A percentile compares a stretch with the other conserved stretches of the same genome.
phyloP scores from a whole-genome alignment of 768 basidiomycete genomes.

The Lentinula guzmanii region DNA sequence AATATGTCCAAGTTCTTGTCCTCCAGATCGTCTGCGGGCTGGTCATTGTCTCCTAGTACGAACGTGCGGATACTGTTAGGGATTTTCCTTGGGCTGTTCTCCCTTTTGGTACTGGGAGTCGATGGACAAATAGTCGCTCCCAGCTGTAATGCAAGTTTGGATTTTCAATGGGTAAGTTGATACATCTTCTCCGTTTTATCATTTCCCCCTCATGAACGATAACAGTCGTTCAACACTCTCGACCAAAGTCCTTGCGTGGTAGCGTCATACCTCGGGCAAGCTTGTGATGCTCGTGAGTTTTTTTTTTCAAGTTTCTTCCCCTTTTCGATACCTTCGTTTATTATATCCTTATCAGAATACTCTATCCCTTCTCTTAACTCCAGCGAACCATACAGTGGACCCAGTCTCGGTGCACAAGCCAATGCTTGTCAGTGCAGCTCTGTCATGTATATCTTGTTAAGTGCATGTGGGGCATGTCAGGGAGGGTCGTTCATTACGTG shows the following conservation, averaged over 20 bases:
- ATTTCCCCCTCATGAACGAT: background rate
- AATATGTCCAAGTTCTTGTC: background rate
- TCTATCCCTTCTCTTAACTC: background rate
- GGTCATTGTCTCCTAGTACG: background rate
- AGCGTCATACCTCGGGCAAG: conserved; percentile 21
- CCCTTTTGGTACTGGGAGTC: background rate
- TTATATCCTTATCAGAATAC: background rate
- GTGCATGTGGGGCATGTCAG: conserved; percentile 2
- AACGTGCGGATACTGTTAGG: background rate
- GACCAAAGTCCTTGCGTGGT: conserved; percentile 23
- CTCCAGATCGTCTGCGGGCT: background rate
- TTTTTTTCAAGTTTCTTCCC: too few relatives aligned
- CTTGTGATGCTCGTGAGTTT: conserved; percentile 11
- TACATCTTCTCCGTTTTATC: background rate
- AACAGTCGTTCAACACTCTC: conserved; percentile 16
- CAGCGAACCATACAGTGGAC: background rate
- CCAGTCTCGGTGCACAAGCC: background rate
- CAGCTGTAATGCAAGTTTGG: background rate
- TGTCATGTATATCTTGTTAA: background rate
- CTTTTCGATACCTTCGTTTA: too few relatives aligned
- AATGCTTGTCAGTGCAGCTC: background rate
- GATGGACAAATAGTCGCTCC: background rate
- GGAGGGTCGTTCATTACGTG: background rate
- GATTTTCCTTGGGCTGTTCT: background rate
- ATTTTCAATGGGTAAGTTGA: conserved; percentile 6